Base-by-base conservation (phyloP, 176 grass and related monocot genomes). In the Ampelocalamus luodianensis region DNA sequence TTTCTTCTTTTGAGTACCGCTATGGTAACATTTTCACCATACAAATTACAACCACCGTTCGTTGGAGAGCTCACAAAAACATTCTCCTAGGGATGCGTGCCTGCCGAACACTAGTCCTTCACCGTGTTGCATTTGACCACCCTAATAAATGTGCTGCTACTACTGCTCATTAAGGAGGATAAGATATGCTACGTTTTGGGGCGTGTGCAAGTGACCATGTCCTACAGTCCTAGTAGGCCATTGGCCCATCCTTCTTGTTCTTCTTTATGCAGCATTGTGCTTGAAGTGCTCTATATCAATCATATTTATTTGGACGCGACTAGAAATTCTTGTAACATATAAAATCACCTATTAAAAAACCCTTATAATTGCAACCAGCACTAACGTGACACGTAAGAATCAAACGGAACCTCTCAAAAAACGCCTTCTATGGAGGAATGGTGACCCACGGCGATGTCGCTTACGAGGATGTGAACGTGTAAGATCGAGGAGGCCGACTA, bases 1-100 rank as follows among this genome's bases (percentile, higher is more conserved):
- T 48, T 3, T 26, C 51, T 23, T 61, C 64, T 77, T 77, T 70
- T 82, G 8, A 34, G n/a, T 23, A 60, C 10, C n/a, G 10, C 56
- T 60, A 13, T 3, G 4, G 9, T 24, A 13, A 26, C 42, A 26
- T 34, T 83, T 72, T 83, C 1, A 5, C 20, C 44, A 50, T 72
- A 29, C 32, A 74, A 50, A 40, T 55, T 34, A 34, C 32, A 34
- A 40, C 40, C 68, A 29, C 40, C 74, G 10, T 59, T 84, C 75
- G 62, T 80, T 64, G 24, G 76, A 5, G 79, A 72, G 24, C 51
- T 80, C 76, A 53, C 75, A 13, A 54, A 83, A 74, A 87, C 85
- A 91, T 91, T 91, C 89, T 91, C 70, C 85, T 91, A 67, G 68
- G 60, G 79, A 83, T 69, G 75, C 12, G 80, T 62, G 56, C 50